Evolutionary conservation across 1,284 basidiomycete genomes (phyloP), one percentile per base, ranked within the genome.

Genomic region (Albatrellus sp.): DNA sequence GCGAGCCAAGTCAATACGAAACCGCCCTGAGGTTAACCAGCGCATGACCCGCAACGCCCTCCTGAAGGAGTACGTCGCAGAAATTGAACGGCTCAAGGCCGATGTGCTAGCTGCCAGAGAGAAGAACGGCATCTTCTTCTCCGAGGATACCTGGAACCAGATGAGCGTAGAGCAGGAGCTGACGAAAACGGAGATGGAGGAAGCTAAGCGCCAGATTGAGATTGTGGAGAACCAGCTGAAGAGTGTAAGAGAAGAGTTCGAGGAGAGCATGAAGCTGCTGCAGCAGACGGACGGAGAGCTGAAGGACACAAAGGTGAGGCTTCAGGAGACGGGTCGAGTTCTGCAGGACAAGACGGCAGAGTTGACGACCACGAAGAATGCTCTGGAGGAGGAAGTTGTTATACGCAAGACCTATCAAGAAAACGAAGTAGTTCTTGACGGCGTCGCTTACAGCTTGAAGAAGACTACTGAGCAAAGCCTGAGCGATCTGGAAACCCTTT

Each of bases 21-120:
- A 98, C 65, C 85, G 89, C 53, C 96, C 96, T 1, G 93, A 98
- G 62, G 67, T 97, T 42, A 98, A 98, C 60, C 87, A 90, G 53
- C 84, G 91, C 45, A 87, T 97, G 76, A 91, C 90, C 5, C 84
- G 92, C 32, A 89, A 92, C 46, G 83, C 90, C 0, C 74, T 98
- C 31, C 69, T 99, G 44, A 92, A 92, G 59, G 94, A 98, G 61
- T 98, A 97, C 57, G 75, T 97, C 31, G 77, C 73, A n/a, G 94
- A 98, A 61, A 97, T 98, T 41, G 91, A 94, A 56, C 80, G 90
- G 3, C 73, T 98, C 38, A 96, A 97, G 61, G 78, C 81, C 1
- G 94, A 98, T 53, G 70, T 98, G 29, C 66, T 89, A 1, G 90
- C 92, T 2, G 83, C 90, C 1, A 74, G 92, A 38, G 90, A 94